These are phyloP conservation scores for Penicillium turbatum DNA, from an alignment of 495 filamentous ascomycete species.

Conservation along the genomic window DNA sequence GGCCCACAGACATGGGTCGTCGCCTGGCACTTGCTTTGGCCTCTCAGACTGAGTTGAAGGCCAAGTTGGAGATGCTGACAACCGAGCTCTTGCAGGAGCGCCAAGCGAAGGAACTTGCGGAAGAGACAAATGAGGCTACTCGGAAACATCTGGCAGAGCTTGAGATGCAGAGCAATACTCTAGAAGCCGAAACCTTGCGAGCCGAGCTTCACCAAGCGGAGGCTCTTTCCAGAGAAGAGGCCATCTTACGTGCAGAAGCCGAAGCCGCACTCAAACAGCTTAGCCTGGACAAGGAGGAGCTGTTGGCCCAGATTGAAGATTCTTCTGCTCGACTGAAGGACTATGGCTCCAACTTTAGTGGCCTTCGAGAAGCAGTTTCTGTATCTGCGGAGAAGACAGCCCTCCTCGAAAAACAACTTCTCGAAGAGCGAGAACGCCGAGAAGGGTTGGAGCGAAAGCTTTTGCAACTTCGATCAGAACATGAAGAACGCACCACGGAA, in stretches of 20 bases:
- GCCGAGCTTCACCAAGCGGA: slow-evolving; percentile 77
- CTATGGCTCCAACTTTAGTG: slow-evolving; percentile 64
- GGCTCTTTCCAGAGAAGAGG: slow-evolving; percentile 70
- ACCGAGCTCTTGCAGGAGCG: slow-evolving; percentile 75
- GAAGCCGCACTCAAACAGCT: slow-evolving; percentile 67
- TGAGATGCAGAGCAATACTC: slow-evolving; percentile 75
- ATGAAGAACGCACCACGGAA: slow-evolving; percentile 78
- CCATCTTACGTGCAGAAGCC: slow-evolving; percentile 69
- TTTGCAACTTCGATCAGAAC: slow-evolving; percentile 71
- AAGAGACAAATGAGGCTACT: slow-evolving; percentile 79
- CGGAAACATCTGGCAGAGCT: slow-evolving; percentile 79
- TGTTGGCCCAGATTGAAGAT: slow-evolving; percentile 65
- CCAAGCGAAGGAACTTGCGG: slow-evolving; percentile 73
- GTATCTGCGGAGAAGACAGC: slow-evolving; percentile 70
- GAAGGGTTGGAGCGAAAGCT: slow-evolving; percentile 78
- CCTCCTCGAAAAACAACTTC: slow-evolving; percentile 74
- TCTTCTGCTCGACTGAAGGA: slow-evolving; percentile 62
- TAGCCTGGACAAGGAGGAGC: slow-evolving; percentile 76
- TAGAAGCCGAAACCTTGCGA: slow-evolving; percentile 79
- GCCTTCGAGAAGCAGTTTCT: slow-evolving; percentile 72
- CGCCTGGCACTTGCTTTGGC: slow-evolving; percentile 78
- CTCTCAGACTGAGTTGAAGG: slow-evolving; percentile 68
- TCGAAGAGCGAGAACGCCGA: slow-evolving; percentile 74
- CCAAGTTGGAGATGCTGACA: slow-evolving; percentile 60
- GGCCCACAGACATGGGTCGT: slow-evolving; percentile 70